A percentile compares a stretch with the other conserved stretches of the same genome.
Conservation (phyloP, 768 basidiomycete genomes). For the Phylloporus scabripes region DNA sequence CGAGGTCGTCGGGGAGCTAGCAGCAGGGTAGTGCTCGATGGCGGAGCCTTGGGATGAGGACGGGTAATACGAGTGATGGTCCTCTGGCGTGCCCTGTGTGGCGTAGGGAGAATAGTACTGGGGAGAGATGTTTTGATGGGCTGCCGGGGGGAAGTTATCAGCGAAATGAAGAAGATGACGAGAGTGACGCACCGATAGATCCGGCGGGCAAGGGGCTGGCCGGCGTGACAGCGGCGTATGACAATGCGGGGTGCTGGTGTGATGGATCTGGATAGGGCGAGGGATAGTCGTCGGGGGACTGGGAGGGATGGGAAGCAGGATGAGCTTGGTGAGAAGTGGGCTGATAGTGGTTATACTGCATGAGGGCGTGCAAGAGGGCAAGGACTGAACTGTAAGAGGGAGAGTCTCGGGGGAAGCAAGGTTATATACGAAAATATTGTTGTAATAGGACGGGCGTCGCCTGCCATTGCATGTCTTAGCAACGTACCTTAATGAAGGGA, state of each 20-base stretch:
- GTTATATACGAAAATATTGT: slow-evolving; percentile 32
- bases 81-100: slow-evolving; percentile 14
- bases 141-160: slow-evolving; percentile 16
- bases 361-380: slow-evolving; percentile 8
- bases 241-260: slow-evolving; percentile 19
- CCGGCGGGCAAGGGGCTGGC: slow-evolving; percentile 17
- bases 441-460: slow-evolving; percentile 33
- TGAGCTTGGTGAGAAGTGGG: slow-evolving; percentile 17
- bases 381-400: slow-evolving; percentile 9
- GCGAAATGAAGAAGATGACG: slow-evolving; percentile 5
- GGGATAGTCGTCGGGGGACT: slow-evolving; percentile 17
- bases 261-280: slow-evolving; percentile 23
- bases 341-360: slow-evolving; percentile 29
- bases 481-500: slow-evolving; percentile 35
- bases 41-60: slow-evolving; percentile 12
- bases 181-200: slow-evolving; percentile 24
- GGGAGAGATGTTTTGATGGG: slow-evolving; percentile 14
- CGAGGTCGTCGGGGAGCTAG: slow-evolving; percentile 16
- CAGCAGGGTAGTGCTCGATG: slow-evolving; percentile 20
- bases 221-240: slow-evolving; percentile 25
- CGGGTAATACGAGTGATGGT: slow-evolving; percentile 25
- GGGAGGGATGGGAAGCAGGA: slow-evolving; percentile 15
- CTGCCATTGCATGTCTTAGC: slow-evolving; percentile 33
- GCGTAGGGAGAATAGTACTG: slow-evolving; percentile 21
- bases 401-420: slow-evolving; percentile 10